Evolutionary conservation across 2,329 filamentous ascomycete species (phyloP).

Genomic region (Cordyceps militaris): DNA sequence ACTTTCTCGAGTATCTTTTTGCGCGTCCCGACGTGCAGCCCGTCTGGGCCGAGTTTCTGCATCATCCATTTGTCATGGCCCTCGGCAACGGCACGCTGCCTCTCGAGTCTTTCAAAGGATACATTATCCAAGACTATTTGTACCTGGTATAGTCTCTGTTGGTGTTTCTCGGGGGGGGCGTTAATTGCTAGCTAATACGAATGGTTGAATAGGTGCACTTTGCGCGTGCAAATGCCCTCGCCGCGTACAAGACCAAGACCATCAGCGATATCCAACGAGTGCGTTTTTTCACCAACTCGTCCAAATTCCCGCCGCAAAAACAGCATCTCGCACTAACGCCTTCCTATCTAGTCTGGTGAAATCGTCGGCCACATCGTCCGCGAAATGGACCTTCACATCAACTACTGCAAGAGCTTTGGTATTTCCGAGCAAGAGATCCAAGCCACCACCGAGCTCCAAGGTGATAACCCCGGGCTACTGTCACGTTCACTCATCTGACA

Average conservation of each 20-base stretch:
- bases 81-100: slow-evolving; percentile 72
- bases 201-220: slow-evolving; percentile 61
- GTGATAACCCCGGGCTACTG: slow-evolving; percentile 31
- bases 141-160: slow-evolving; percentile 55
- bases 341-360: slow-evolving; percentile 27
- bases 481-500: not conserved
- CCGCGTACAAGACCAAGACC: slow-evolving; percentile 73
- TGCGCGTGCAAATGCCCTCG: slow-evolving; percentile 75
- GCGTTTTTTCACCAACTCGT: slow-evolving; percentile 20
- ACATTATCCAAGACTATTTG: slow-evolving; percentile 87
- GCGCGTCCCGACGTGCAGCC: slow-evolving; percentile 64
- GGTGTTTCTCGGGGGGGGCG: not conserved
- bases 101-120: slow-evolving; percentile 72
- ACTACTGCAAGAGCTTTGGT: slow-evolving; percentile 77
- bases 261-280: slow-evolving; percentile 67
- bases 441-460: slow-evolving; percentile 64
- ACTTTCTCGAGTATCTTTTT: slow-evolving; percentile 78
- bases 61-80: slow-evolving; percentile 75
- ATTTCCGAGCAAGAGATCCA: slow-evolving; percentile 68
- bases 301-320: not conserved
- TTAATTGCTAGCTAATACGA: not conserved
- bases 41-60: slow-evolving; percentile 68
- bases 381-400: slow-evolving; percentile 75
- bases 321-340: slow-evolving; percentile 1
- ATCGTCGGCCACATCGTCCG: slow-evolving; percentile 71